Conservation (phyloP, 805 yeast genomes). For the Kodamaea laetipori region DNA sequence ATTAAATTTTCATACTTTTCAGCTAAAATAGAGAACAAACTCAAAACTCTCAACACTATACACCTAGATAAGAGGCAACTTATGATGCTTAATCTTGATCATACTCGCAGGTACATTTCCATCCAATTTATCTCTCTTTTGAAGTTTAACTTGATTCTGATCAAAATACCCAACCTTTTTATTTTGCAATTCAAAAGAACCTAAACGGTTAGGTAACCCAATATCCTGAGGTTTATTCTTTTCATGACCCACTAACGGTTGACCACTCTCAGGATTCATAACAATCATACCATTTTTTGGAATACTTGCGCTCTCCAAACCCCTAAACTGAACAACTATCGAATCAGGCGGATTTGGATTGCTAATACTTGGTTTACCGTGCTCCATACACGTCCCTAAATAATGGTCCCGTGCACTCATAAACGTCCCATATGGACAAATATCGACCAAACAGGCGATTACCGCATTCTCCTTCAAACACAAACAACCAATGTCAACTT, state of each 20-base stretch:
- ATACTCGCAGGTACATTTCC: no score
- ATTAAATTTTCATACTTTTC: no score
- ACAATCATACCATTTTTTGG: background rate
- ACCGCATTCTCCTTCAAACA: slow-evolving; percentile 41
- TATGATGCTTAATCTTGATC: no score
- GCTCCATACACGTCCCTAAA: slow-evolving; percentile 50
- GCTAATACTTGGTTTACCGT: slow-evolving; percentile 17
- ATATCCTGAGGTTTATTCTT: no score
- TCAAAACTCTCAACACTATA: no score
- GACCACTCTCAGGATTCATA: background rate
- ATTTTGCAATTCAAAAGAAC: no score
- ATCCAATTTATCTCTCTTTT: no score
- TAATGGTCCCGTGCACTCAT: slow-evolving; percentile 51
- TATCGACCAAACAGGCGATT: slow-evolving; percentile 47
- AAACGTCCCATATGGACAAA: slow-evolving; percentile 46
- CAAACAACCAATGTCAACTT: slow-evolving; percentile 41
- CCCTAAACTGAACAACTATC: slow-evolving; percentile 1
- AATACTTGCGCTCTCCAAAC: background rate
- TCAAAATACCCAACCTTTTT: no score
- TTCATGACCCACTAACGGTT: background rate
- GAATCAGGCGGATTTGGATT: slow-evolving; percentile 13
- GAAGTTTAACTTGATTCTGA: no score
- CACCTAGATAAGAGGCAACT: no score
- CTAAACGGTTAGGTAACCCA: no score
- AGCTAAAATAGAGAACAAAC: no score